phyloP scores from a whole-genome alignment of 2,329 filamentous ascomycete genomes.

The Geosmithia putterillii region DNA sequence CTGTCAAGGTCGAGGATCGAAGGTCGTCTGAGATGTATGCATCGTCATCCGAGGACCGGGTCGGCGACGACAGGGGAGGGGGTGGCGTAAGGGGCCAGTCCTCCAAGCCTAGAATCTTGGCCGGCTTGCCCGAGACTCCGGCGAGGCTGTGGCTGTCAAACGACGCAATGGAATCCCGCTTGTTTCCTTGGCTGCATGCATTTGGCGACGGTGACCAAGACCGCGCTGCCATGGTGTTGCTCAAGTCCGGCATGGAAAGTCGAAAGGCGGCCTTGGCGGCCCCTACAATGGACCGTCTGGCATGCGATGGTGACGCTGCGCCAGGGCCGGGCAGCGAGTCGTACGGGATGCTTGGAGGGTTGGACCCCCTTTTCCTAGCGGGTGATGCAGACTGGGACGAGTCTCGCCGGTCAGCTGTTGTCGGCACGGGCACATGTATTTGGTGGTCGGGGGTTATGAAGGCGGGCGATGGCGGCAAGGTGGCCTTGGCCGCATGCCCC shows the following conservation, averaged over 20 bases:
- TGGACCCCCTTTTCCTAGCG: constrained; percentile 1
- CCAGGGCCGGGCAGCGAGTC: constrained; percentile 11
- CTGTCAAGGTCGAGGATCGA: constrained; percentile 14
- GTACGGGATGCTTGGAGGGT: constrained; percentile 15
- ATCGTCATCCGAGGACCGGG: constrained; percentile 20
- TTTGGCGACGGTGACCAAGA: background rate
- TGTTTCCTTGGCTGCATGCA: background rate
- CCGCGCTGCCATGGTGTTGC: background rate
- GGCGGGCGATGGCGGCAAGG: background rate
- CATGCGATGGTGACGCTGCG: constrained; percentile 5
- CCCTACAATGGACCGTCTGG: constrained; percentile 21
- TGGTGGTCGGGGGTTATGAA: background rate
- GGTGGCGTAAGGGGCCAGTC: constrained; percentile 4
- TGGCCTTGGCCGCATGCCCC: background rate
- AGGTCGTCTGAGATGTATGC: constrained; percentile 25
- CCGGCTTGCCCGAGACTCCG: background rate
- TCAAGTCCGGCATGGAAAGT: background rate
- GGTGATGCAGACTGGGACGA: background rate
- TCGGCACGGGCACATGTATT: background rate
- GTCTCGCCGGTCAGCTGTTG: background rate
- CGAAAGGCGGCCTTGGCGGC: constrained; percentile 19
- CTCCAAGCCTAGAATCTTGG: background rate
- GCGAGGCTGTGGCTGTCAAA: background rate
- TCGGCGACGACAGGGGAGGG: constrained; percentile 1
- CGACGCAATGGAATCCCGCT: too few species aligned